These are phyloP conservation scores for Tylopilus balloui DNA, from an alignment of 768 basidiomycete genomes.

Conservation along the genomic window DNA sequence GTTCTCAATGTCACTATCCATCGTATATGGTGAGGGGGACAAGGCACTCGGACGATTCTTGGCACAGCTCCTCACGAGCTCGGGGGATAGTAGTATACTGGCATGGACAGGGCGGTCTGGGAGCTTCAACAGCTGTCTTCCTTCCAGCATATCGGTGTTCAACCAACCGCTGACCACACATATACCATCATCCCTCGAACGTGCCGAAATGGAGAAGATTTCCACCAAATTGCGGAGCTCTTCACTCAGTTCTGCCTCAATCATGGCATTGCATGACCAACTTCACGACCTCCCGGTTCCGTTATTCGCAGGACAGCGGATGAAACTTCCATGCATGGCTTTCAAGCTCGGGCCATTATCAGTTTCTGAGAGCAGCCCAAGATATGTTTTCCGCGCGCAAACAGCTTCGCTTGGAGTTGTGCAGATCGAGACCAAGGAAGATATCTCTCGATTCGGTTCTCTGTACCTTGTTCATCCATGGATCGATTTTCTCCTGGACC, in stretches of 20 bases:
- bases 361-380: neutral
- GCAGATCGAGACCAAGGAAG: neutral
- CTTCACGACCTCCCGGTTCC: neutral
- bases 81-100: neutral
- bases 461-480: neutral
- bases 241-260: neutral
- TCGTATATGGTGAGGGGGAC: neutral
- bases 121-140: neutral
- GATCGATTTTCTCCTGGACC: neutral
- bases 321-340: conserved; percentile 8
- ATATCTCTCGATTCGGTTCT: neutral
- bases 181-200: neutral
- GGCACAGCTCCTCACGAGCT: neutral
- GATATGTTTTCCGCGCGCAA: neutral
- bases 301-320: neutral
- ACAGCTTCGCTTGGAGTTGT: neutral
- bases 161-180: neutral
- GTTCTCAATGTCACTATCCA: neutral
- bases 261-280: neutral
- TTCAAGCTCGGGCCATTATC: conserved; percentile 5
- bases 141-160: neutral
- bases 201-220: neutral
- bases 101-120: neutral
- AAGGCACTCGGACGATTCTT: neutral
- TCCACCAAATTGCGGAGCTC: neutral